Conservation (phyloP, 2,329 filamentous ascomycete species). For the Aquanectria penicillioides region DNA sequence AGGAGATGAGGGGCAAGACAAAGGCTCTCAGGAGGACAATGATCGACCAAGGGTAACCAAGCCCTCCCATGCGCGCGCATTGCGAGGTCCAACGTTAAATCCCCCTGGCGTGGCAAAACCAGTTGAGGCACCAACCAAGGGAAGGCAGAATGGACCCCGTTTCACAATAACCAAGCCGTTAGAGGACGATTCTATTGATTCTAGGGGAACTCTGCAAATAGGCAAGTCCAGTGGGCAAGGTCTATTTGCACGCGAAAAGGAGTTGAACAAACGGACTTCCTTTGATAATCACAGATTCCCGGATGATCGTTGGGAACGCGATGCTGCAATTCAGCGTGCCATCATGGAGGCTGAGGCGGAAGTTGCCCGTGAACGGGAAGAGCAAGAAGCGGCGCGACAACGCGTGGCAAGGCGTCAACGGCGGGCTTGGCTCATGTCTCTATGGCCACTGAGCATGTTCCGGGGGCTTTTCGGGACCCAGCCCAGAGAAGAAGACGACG, state of each 20-base stretch:
- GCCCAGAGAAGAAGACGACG: slow-evolving; percentile 12
- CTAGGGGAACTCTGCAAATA: not conserved
- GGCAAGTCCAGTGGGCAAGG: not conserved
- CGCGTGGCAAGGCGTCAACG: slow-evolving; percentile 28
- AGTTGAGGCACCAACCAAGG: not conserved
- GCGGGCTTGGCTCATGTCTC: slow-evolving; percentile 35
- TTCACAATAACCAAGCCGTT: too few relatives aligned
- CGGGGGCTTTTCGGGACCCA: not conserved
- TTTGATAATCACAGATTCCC: slow-evolving; percentile 19
- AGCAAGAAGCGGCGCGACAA: slow-evolving; percentile 1
- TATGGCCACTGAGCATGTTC: slow-evolving; percentile 29
- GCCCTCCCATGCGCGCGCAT: not conserved
- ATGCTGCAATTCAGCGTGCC: slow-evolving; percentile 31
- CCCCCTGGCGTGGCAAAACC: not conserved
- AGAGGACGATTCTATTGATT: not conserved
- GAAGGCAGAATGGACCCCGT: too few relatives aligned
- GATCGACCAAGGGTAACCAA: not conserved
- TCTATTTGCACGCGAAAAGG: slow-evolving; percentile 21
- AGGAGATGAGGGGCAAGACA: not conserved
- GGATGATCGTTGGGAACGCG: slow-evolving; percentile 24
- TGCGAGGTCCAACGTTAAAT: not conserved
- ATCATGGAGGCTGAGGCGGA: slow-evolving; percentile 32
- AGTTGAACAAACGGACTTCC: not conserved
- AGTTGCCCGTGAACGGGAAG: slow-evolving; percentile 24
- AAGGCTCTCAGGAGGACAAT: not conserved